Percentiles rank a stretch among this genome's conserved stretches.
Conservation (phyloP, 306 rosid genomes). For the Ammopiptanthus mongolicus region DNA sequence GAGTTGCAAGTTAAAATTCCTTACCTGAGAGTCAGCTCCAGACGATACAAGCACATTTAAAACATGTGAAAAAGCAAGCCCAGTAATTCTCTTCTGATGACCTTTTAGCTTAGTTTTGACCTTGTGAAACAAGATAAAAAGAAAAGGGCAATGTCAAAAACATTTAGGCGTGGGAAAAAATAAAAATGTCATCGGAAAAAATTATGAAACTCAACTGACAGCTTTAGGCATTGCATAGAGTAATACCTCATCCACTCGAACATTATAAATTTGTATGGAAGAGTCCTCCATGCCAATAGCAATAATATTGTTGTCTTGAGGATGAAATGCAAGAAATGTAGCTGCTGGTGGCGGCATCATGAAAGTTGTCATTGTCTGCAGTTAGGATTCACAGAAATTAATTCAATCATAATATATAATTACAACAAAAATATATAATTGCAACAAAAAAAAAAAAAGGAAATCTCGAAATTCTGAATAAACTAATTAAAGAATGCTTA, state of each 20-base stretch:
- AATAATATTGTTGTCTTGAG: slow-evolving; percentile 96
- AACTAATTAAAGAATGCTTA: background rate
- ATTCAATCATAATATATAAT: slow-evolving; percentile 6
- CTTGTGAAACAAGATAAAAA: slow-evolving; percentile 37
- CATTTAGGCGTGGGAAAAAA: background rate
- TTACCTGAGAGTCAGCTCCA: slow-evolving; percentile 99
- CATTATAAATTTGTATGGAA: slow-evolving; percentile 91
- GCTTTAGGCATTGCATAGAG: slow-evolving; percentile 14
- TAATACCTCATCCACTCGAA: slow-evolving; percentile 89
- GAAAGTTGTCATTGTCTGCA: slow-evolving; percentile 98
- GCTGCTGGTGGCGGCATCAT: slow-evolving; percentile 99
- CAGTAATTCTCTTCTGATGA: slow-evolving; percentile 98
- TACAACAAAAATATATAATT: background rate
- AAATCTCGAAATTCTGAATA: background rate
- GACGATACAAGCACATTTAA: slow-evolving; percentile 96
- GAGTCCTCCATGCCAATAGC: slow-evolving; percentile 99
- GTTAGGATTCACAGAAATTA: slow-evolving; percentile 15
- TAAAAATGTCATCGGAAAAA: background rate
- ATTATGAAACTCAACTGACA: background rate
- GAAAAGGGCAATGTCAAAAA: slow-evolving; percentile 4
- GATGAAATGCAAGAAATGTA: slow-evolving; percentile 96
- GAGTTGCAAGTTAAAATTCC: slow-evolving; percentile 4
- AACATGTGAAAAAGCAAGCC: slow-evolving; percentile 86
- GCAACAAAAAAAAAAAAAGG: background rate
- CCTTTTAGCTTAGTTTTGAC: slow-evolving; percentile 93